Conservation (phyloP, 1,284 basidiomycete genomes). For the Malassezia psittaci region DNA sequence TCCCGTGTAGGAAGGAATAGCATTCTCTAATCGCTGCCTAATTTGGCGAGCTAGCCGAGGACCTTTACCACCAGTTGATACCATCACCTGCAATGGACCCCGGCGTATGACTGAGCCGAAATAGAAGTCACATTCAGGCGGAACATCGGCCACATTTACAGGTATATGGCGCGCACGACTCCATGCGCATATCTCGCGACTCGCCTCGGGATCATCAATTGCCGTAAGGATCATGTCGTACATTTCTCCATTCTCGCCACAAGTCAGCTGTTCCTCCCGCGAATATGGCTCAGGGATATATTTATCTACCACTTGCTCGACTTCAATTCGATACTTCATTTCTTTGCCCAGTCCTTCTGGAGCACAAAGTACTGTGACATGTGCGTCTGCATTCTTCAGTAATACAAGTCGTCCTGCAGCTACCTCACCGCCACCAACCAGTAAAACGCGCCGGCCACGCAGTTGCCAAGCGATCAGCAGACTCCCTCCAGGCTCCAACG, state of each 20-base stretch:
- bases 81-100: conserved; percentile 86
- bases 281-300: conserved; percentile 47
- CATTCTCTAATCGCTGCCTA: conserved; percentile 60
- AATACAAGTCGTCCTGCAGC: conserved; percentile 56
- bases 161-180: conserved; percentile 65
- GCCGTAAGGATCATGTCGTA: conserved; percentile 89
- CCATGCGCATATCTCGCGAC: conserved; percentile 61
- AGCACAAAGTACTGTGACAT: conserved; percentile 42
- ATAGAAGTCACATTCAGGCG: conserved; percentile 82
- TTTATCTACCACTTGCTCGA: conserved; percentile 25
- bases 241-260: conserved; percentile 34
- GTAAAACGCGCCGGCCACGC: conserved; percentile 65
- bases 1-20: conserved; percentile 64
- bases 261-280: conserved; percentile 17
- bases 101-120: conserved; percentile 86
- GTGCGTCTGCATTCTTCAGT: conserved; percentile 41
- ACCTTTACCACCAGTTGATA: conserved; percentile 87
- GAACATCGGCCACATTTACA: conserved; percentile 93
- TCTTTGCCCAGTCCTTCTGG: conserved; percentile 35
- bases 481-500: conserved; percentile 55
- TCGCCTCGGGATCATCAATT: conserved; percentile 70
- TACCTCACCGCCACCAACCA: conserved; percentile 80
- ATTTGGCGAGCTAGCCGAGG: conserved; percentile 82
- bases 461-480: conserved; percentile 79
- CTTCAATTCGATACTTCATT: conserved; percentile 34